phyloP scores from a whole-genome alignment of 2,329 filamentous ascomycete genomes.

The Aplosporella prunicola region DNA sequence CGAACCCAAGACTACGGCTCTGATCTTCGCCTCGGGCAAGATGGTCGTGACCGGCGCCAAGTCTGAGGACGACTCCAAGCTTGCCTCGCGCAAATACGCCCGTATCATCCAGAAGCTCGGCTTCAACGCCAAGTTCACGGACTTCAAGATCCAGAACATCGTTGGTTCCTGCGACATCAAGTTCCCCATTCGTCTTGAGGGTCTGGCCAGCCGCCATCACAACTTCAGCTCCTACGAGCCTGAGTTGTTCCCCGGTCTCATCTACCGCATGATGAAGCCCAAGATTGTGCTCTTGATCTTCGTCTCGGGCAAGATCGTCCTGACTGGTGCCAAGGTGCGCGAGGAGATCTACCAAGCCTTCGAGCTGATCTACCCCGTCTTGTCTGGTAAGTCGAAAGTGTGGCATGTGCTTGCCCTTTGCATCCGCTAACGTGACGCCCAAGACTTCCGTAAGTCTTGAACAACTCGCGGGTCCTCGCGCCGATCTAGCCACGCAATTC shows the following conservation, averaged over 20 bases:
- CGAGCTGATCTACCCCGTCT: constrained; percentile 75
- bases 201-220: constrained; percentile 92
- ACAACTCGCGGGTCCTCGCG: not conserved
- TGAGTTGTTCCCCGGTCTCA: constrained; percentile 95
- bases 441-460: constrained; percentile 14
- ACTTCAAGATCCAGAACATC: constrained; percentile 99
- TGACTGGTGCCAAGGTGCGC: constrained; percentile 93
- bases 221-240: constrained; percentile 99
- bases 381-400: constrained; percentile 56
- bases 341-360: constrained; percentile 65
- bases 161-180: constrained; percentile 98
- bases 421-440: too few species aligned
- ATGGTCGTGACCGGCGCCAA: constrained; percentile 99
- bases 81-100: constrained; percentile 93
- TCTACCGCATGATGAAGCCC: constrained; percentile 99
- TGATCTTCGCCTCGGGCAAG: constrained; percentile 98
- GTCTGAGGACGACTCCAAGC: constrained; percentile 94
- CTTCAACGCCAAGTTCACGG: constrained; percentile 98
- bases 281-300: constrained; percentile 98
- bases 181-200: constrained; percentile 95
- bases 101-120: constrained; percentile 99
- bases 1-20: constrained; percentile 93
- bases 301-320: constrained; percentile 94
- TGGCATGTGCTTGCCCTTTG: constrained; percentile 16
- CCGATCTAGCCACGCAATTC: not conserved